Percentiles rank a stretch among this genome's conserved stretches.
Conservation (phyloP, 2,329 filamentous ascomycete species). For the Trichoderma sp. region DNA sequence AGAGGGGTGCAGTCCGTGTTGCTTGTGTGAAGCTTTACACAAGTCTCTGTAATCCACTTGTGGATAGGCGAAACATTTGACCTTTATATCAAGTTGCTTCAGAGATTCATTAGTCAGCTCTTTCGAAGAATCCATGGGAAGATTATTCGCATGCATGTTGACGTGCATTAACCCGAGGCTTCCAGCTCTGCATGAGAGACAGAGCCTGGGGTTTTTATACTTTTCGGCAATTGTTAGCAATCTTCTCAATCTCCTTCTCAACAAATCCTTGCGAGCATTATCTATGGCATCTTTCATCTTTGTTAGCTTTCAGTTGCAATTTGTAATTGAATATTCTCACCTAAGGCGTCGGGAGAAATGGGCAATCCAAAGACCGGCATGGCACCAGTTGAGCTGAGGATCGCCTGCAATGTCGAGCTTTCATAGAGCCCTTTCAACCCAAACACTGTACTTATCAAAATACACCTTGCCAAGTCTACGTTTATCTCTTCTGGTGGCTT, state of each 20-base stretch:
- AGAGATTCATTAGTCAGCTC: background rate
- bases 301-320: background rate
- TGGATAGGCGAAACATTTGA: background rate
- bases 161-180: background rate
- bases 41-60: background rate
- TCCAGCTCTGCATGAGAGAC: background rate
- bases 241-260: background rate
- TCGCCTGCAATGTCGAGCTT: background rate
- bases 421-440: background rate
- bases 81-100: background rate
- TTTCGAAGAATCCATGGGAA: background rate
- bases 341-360: background rate
- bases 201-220: background rate
- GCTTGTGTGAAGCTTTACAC: background rate
- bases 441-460: constrained; percentile 22
- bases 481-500: background rate
- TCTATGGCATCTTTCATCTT: background rate
- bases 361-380: background rate
- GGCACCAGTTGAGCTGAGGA: background rate
- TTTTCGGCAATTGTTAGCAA: background rate
- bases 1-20: background rate
- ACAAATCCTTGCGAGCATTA: background rate
- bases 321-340: background rate
- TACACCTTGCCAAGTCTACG: constrained; percentile 13
- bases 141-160: background rate